These are phyloP conservation scores for Calonectria hawksworthii DNA, from an alignment of 2,329 filamentous ascomycete genomes.

Conservation along the genomic window DNA sequence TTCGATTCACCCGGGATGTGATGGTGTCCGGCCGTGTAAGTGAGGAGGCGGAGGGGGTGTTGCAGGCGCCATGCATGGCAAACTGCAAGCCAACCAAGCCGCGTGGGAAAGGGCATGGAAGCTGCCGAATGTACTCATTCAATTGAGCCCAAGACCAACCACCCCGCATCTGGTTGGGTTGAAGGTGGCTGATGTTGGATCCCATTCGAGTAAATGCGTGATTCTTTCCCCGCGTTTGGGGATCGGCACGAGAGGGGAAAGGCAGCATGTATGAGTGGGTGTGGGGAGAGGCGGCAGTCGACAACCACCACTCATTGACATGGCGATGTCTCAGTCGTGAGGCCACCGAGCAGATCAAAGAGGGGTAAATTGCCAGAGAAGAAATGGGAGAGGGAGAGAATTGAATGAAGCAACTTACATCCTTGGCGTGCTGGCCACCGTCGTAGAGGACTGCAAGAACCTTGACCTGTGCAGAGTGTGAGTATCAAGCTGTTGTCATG, in stretches of 20 bases:
- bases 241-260: constrained; percentile 39
- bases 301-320: constrained; percentile 19
- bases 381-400: constrained; percentile 13
- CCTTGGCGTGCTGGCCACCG: constrained; percentile 87
- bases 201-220: constrained; percentile 29
- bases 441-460: constrained; percentile 96
- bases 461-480: constrained; percentile 78
- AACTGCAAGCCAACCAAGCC: constrained; percentile 14
- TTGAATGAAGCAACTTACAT: constrained; percentile 68
- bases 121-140: not conserved
- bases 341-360: constrained; percentile 21
- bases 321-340: constrained; percentile 12
- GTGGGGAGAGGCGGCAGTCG: constrained; percentile 23
- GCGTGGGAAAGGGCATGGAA: not conserved
- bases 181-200: constrained; percentile 41
- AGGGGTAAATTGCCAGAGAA: constrained; percentile 23
- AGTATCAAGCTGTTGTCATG: constrained; percentile 32
- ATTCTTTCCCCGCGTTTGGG: constrained; percentile 47
- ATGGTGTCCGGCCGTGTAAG: constrained; percentile 23
- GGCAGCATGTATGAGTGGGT: constrained; percentile 26
- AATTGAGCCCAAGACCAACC: constrained; percentile 1
- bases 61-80: constrained; percentile 11
- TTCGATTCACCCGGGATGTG: not conserved
- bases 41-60: constrained; percentile 26
- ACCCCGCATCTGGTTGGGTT: constrained; percentile 38